These are phyloP conservation scores for Leishmania martiniquensis DNA, from an alignment of 208 protist species.

Conservation along the genomic window DNA sequence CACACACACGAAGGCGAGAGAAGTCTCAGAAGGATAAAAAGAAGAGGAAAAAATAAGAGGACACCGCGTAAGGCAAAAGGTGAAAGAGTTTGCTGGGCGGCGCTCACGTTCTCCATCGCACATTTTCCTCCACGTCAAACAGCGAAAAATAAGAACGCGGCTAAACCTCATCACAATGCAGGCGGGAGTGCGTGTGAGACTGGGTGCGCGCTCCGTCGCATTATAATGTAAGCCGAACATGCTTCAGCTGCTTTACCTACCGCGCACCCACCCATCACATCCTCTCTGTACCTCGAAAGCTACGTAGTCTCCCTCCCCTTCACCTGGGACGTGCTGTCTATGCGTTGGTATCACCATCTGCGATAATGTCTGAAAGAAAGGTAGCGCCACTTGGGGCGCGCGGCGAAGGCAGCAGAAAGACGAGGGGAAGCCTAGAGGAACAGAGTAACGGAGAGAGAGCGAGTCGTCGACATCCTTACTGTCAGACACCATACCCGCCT, in stretches of 20 bases:
- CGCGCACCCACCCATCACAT: background rate
- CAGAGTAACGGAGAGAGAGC: constrained; percentile 12
- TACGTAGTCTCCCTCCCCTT: background rate
- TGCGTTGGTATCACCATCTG: constrained; percentile 3
- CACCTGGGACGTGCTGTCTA: constrained; percentile 1
- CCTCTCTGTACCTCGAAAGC: background rate
- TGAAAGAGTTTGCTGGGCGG: background rate
- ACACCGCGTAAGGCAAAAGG: background rate
- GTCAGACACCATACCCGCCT: background rate
- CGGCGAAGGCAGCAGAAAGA: background rate
- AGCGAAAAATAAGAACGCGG: constrained; percentile 3
- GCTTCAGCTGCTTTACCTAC: background rate
- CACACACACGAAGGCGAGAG: background rate
- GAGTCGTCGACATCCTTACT: background rate
- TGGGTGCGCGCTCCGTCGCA: background rate
- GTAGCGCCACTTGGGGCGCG: background rate
- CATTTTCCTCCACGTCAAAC: background rate
- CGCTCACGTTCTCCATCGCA: background rate
- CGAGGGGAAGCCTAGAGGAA: constrained; percentile 7
- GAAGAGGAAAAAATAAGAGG: constrained; percentile 9
- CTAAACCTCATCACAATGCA: background rate
- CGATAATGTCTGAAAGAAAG: constrained; percentile 4
- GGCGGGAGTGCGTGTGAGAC: background rate
- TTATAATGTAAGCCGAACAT: background rate
- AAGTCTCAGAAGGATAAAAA: constrained; percentile 2